Base-by-base conservation (phyloP, 1,284 basidiomycete species). In the Meira miltonrushii region DNA sequence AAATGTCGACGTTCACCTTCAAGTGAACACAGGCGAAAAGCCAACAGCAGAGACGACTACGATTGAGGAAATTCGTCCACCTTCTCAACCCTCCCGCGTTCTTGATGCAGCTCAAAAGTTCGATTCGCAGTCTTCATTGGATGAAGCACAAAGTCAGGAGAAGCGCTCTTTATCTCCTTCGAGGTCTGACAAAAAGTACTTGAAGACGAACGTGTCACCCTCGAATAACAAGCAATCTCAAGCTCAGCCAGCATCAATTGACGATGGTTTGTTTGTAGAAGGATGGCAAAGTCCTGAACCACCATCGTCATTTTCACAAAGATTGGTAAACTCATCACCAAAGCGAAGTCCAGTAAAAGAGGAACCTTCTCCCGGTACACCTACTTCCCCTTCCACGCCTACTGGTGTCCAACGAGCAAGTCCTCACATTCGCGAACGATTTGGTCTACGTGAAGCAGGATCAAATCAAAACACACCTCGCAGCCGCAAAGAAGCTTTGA, bases 361-460 rank as follows among this genome's bases (percentile, higher is more conserved):
- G 28, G 50, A n/a, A 15, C 38, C 37, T 23, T 53, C 38, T 4
- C 43, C 43, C 23, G 17, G 17, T 17, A 53, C 50, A 2, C 50
- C 50, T 2, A 53, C 19, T 13, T 41, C 38, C 8, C 38, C 37
- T 19, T 39, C 38, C 5, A 21, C 39, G 8, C 37, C 23, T 13
- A 53, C 13, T 39, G 17, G 19, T 5, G 50, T n/a, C 8, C 21
- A 13, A 19, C 54, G 58, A 17, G 58, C 58, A 17, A 59, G 58
- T 44, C 58, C 58, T 40, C 54, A 58, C 9, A 54, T 59, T 25
- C 55, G 54, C 15, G 54, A 43, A 40, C 57, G 48, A 38, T 59
- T 57, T 48, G 58, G 58, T 7, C 46, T 59, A 54, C 39, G 57
- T 21, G 58, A 59, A 33, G 40, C 58, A 38, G 50, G 50, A 37